phyloP scores from a whole-genome alignment of 805 yeast species.

The Sugiyamaella marilandica region DNA sequence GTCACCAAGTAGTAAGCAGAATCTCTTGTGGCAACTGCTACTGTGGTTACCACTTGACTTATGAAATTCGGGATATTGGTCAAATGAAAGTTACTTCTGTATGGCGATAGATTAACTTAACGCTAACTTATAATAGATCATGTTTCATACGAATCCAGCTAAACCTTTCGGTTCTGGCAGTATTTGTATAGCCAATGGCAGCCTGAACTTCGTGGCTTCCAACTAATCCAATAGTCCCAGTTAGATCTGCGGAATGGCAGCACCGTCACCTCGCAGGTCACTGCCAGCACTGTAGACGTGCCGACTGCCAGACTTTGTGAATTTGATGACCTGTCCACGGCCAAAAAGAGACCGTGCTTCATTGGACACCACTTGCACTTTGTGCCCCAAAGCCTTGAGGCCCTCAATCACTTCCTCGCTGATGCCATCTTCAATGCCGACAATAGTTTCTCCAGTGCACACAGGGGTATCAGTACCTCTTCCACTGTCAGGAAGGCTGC shows the following conservation, averaged over 20 bases:
- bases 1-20: no score
- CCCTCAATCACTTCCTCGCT: conserved; percentile 41
- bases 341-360: conserved; percentile 34
- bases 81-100: no score
- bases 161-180: no score
- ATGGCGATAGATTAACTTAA: no score
- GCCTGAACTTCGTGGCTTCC: no score
- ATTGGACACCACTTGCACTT: conserved; percentile 38
- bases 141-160: no score
- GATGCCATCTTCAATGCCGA: conserved; percentile 64
- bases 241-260: conserved; percentile 52
- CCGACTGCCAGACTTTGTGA: conserved; percentile 34
- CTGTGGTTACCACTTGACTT: no score
- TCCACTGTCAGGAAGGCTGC: conserved; percentile 48
- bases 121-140: no score
- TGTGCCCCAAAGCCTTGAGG: conserved; percentile 54
- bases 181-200: no score
- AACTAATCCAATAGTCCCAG: no score
- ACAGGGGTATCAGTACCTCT: conserved; percentile 62
- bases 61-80: no score
- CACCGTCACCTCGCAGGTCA: conserved; percentile 84
- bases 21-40: no score
- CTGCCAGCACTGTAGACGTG: conserved; percentile 64
- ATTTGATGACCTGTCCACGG: conserved; percentile 66
- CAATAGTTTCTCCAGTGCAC: conserved; percentile 49